Percentiles rank a stretch among this genome's conserved stretches.
phyloP scores from a whole-genome alignment of 495 filamentous ascomycete genomes.

The Neurospora sp. region DNA sequence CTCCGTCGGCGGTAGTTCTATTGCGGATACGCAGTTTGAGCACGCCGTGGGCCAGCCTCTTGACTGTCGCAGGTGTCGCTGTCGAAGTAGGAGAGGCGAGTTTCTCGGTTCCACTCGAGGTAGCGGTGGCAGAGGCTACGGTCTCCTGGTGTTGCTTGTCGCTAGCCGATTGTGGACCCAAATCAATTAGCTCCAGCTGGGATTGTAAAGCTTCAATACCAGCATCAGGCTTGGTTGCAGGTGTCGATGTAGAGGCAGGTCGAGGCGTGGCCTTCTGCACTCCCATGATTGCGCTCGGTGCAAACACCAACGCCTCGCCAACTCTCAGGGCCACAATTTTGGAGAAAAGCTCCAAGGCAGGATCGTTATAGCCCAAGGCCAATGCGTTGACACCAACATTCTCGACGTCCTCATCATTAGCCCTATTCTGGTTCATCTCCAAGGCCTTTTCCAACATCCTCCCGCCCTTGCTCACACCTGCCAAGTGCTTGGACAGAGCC shows the following conservation, averaged over 20 bases:
- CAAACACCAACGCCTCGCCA: slow-evolving; percentile 59
- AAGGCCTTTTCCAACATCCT: slow-evolving; percentile 13
- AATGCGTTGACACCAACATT: slow-evolving; percentile 1
- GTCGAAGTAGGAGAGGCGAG: background rate
- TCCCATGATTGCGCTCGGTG: slow-evolving; percentile 46
- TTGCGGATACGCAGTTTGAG: slow-evolving; percentile 44
- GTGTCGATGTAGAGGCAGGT: background rate
- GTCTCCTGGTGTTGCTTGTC: background rate
- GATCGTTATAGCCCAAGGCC: slow-evolving; percentile 15
- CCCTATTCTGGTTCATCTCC: background rate
- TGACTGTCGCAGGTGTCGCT: slow-evolving; percentile 6
- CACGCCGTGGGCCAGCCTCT: slow-evolving; percentile 35
- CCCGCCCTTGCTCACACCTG: slow-evolving; percentile 28
- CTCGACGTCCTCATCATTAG: background rate
- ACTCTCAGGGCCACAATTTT: slow-evolving; percentile 48
- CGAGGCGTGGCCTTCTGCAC: slow-evolving; percentile 12
- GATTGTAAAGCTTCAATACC: background rate
- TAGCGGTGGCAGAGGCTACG: background rate
- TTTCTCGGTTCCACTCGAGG: background rate
- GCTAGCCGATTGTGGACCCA: background rate
- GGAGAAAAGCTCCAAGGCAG: slow-evolving; percentile 36
- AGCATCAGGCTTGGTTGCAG: background rate
- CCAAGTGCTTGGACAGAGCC: slow-evolving; percentile 52
- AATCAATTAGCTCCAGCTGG: background rate
- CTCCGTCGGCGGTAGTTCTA: slow-evolving; percentile 47